Evolutionary conservation across 148 eudicot species (phyloP), one percentile per base, ranked within the genome.

Genomic region (Nyssa sinensis): DNA sequence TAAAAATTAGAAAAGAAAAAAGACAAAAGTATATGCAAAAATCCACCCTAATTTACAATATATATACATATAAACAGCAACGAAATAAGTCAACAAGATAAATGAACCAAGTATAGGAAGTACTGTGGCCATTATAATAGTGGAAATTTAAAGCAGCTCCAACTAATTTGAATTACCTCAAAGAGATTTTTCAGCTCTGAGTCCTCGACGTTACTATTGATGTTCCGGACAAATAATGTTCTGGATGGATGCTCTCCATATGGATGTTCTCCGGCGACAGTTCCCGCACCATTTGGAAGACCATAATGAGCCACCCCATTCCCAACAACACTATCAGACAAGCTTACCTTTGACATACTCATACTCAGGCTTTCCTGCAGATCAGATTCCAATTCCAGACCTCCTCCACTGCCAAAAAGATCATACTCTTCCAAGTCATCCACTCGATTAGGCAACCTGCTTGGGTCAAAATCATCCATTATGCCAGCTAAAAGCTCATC

Each of bases 211-310:
- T 86, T 89, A 75, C 98, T 94, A 69, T 94, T 94, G 37, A 94
- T 94, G 64, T 94, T 94, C 11, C 97, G 93, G 35, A 94, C 98
- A 83, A 94, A 91, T 13, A 94, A 74, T 14, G 98, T 94, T 74
- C 98, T 85, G 16, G 98, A 94, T 69, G 98, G 98, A 70, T 94
- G 94, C 81, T 91, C 94, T 44, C 94, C 97, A 68, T 74, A 86
- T 33, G 97, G 96, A 80, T 90, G 97, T 66, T 92, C 96, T 68
- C 95, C 98, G 21, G 86, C 84, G 77, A 92, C 86, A 53, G 89
- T 74, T 64, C 90, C 97, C 31, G 53, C 83, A 64, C 86, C 85
- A 79, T 87, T 88, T 28, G 90, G 30, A 44, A 83, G 78, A 66
- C 82, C 88, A 69, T 51, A 82, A 29, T 84, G 81, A 27, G 85